phyloP scores from a whole-genome alignment of 2,329 filamentous ascomycete genomes.

The Aureobasidium sp. region DNA sequence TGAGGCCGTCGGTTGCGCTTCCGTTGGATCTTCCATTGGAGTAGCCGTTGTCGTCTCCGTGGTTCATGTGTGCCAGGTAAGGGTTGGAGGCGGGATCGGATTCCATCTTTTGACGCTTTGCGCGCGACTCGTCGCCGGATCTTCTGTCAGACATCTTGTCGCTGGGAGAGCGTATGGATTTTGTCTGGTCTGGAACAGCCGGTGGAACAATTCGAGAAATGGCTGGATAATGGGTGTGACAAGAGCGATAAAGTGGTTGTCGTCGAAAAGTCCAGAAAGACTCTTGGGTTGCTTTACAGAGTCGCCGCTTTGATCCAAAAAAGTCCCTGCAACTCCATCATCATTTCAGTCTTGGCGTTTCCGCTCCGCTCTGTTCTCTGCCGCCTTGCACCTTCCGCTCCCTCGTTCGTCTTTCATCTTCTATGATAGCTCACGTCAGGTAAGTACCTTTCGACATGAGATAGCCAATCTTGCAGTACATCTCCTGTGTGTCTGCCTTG shows the following conservation, averaged over 20 bases:
- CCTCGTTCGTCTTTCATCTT: no score
- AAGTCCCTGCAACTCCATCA: slow-evolving; percentile 12
- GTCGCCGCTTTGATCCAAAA: slow-evolving; percentile 4
- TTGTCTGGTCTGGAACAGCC: neutral
- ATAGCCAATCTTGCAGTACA: no score
- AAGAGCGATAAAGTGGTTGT: neutral
- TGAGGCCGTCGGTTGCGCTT: slow-evolving; percentile 33
- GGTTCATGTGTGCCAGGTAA: slow-evolving; percentile 85
- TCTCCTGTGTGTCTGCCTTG: neutral
- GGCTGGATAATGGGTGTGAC: neutral
- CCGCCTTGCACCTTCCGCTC: no score
- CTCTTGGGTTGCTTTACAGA: neutral
- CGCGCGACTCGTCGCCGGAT: slow-evolving; percentile 40
- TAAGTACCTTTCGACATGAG: no score
- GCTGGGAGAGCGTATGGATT: neutral
- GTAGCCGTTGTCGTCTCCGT: slow-evolving; percentile 29
- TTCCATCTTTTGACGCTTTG: slow-evolving; percentile 48
- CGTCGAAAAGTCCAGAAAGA: slow-evolving; percentile 3
- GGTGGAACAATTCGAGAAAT: neutral
- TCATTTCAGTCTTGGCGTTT: neutral
- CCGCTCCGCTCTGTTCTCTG: neutral
- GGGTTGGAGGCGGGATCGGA: slow-evolving; percentile 59
- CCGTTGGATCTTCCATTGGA: slow-evolving; percentile 27
- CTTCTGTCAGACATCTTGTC: slow-evolving; percentile 48
- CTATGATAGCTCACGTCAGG: no score